Conservation (phyloP, 2,329 filamentous ascomycete genomes). For the Aspergillus fischeri region DNA sequence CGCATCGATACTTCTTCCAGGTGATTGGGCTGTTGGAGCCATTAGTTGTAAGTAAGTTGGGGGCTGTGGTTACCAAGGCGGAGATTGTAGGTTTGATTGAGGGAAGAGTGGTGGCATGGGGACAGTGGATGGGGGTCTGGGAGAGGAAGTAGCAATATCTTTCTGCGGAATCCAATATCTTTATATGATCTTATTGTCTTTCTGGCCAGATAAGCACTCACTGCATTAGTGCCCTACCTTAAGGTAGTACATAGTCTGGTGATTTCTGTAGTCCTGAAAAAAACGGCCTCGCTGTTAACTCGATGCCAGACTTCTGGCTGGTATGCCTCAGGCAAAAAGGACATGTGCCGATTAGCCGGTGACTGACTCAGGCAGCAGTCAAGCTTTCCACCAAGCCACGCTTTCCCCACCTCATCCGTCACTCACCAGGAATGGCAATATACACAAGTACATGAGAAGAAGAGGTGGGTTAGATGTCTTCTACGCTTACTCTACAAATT, state of each 20-base stretch:
- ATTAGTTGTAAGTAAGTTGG: constrained; percentile 37
- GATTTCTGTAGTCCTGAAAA: too few relatives aligned
- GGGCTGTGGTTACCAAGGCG: constrained; percentile 38
- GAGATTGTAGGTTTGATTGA: constrained; percentile 43
- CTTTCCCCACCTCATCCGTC: background rate
- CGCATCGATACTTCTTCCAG: constrained; percentile 52
- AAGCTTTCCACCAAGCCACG: background rate
- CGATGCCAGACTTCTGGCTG: too few relatives aligned
- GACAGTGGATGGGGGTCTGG: constrained; percentile 45
- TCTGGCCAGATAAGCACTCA: too few relatives aligned
- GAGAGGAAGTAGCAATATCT: constrained; percentile 32
- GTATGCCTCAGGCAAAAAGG: too few relatives aligned
- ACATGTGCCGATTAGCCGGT: background rate
- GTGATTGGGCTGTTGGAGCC: constrained; percentile 47
- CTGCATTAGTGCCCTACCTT: too few relatives aligned
- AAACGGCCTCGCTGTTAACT: too few relatives aligned
- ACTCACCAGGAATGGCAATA: background rate
- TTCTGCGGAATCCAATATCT: too few relatives aligned
- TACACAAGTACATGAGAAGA: background rate
- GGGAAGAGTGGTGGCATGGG: constrained; percentile 50
- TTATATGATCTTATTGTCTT: too few relatives aligned
- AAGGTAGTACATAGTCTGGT: too few relatives aligned
- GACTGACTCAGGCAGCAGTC: background rate
- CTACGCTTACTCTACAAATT: background rate
- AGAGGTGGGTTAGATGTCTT: too few relatives aligned